These are phyloP conservation scores for Vitis hybrid DNA, from an alignment of 177 flowering plant genomes.

Conservation along the genomic window DNA sequence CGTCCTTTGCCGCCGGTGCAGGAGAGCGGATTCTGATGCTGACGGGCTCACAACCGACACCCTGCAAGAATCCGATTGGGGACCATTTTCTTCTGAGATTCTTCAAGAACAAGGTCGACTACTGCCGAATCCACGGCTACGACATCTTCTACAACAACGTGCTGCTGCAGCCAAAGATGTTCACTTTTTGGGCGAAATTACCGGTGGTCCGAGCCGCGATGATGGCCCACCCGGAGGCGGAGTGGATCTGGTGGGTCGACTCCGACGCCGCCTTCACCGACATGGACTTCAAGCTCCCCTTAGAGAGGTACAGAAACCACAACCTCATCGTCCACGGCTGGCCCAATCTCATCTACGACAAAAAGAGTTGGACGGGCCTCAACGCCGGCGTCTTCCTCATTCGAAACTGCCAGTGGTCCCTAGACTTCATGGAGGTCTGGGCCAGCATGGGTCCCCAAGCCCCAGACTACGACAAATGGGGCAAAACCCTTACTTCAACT, in stretches of 20 bases:
- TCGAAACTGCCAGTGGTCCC: constrained; percentile 86
- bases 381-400: constrained; percentile 82
- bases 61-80: constrained; percentile 71
- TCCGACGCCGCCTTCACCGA: constrained; percentile 79
- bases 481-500: constrained; percentile 32
- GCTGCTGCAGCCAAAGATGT: constrained; percentile 63
- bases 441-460: constrained; percentile 70
- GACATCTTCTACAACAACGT: constrained; percentile 78
- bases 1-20: constrained; percentile 43
- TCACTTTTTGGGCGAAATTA: constrained; percentile 65
- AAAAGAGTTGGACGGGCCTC: constrained; percentile 61
- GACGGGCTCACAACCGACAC: constrained; percentile 72
- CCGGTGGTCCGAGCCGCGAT: constrained; percentile 67
- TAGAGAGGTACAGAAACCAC: constrained; percentile 45
- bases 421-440: constrained; percentile 80
- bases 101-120: constrained; percentile 91
- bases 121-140: constrained; percentile 73
- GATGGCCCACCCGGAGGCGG: constrained; percentile 83
- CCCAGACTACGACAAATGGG: constrained; percentile 57
- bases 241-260: constrained; percentile 96
- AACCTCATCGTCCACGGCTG: constrained; percentile 75
- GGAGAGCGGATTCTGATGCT: constrained; percentile 45
- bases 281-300: constrained; percentile 77
- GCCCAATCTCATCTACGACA: constrained; percentile 40
- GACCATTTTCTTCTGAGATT: constrained; percentile 68